phyloP scores from a whole-genome alignment of 495 filamentous ascomycete species.

The Penicillium herquei region DNA sequence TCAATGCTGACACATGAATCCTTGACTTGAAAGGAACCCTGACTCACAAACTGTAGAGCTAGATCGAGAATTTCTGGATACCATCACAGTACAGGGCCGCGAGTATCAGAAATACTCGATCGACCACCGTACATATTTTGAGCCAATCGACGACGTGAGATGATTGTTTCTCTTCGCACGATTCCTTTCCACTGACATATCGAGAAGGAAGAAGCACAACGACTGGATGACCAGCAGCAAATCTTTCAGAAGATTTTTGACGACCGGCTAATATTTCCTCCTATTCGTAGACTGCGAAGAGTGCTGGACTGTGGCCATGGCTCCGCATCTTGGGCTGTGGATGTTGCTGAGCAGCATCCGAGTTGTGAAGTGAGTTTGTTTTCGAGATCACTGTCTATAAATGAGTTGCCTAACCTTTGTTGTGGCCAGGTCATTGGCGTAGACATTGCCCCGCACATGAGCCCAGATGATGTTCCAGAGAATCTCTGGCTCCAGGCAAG shows the following conservation, averaged over 20 bases:
- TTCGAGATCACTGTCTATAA: slow-evolving; percentile 15
- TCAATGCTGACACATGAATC: slow-evolving; percentile 19
- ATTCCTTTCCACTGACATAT: slow-evolving; percentile 12
- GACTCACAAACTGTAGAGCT: slow-evolving; percentile 53
- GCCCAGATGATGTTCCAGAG: slow-evolving; percentile 63
- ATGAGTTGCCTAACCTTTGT: neutral
- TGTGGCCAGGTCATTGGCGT: slow-evolving; percentile 69
- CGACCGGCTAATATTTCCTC: slow-evolving; percentile 74
- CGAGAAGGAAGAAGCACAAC: slow-evolving; percentile 75
- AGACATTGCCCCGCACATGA: slow-evolving; percentile 75
- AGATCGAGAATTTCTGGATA: slow-evolving; percentile 60
- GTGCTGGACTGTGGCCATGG: slow-evolving; percentile 80
- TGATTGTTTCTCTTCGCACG: neutral
- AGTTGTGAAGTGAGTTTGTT: slow-evolving; percentile 62
- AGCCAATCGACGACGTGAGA: slow-evolving; percentile 81
- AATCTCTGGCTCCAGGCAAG: slow-evolving; percentile 71
- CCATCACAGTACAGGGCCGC: slow-evolving; percentile 64
- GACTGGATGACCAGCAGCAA: slow-evolving; percentile 66
- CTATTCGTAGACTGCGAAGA: slow-evolving; percentile 58
- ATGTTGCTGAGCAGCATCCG: slow-evolving; percentile 65
- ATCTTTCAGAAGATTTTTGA: slow-evolving; percentile 75
- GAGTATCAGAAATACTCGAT: slow-evolving; percentile 74
- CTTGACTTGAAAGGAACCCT: slow-evolving; percentile 38
- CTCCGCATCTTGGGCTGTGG: slow-evolving; percentile 59
- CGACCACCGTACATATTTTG: slow-evolving; percentile 69